Base-by-base conservation (phyloP, 495 filamentous ascomycete species). In the Aspergillus sclerotioniger region DNA sequence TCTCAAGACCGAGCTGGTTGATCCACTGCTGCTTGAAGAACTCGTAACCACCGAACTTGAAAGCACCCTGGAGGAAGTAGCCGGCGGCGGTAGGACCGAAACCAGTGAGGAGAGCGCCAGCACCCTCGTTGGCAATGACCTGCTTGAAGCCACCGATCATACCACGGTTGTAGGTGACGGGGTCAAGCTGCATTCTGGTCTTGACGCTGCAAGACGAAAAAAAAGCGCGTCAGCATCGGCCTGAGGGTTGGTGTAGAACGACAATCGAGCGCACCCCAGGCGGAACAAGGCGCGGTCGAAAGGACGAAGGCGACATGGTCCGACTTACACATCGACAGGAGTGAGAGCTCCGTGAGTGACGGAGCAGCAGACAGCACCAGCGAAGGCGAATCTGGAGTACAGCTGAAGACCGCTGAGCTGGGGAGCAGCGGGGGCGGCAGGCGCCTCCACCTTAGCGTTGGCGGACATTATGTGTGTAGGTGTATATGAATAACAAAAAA, bases 1-100 rank as follows among this genome's bases (percentile, higher is more conserved):
- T 87, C 76, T 95, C 91, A 64, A 84, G 79, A 62, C 91, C 89
- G 62, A 95, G 70, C 53, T 84, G 54, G 82, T 92, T 92, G 84
- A 96, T 92, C 62, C 76, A 81, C 76, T 94, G 91, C 78, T 92
- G 86, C 87, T 96, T 96, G 87, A 96, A 96, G 72, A 95, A 85
- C 77, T 96, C 91, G 71, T 96, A 96, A 68, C 91, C 91, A 73
- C 91, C 91, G 76, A 96, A 96, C 81, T 96, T 96, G 87, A 95
- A 87, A 67, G 89, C 88, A 66, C 91, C 91, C 81, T 96, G 91
- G 66, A 96, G 87, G 86, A 94, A 94, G 82, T 96, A 96, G 68
- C 91, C 91, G 69, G 90, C 90, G 60, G 85, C 85, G 71, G 91
- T 95, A 65, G 91, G 91, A 63, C 91, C 91, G 72, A 87, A 83